A percentile compares a stretch with the other conserved stretches of the same genome.
Evolutionary conservation across 495 filamentous ascomycete species (phyloP).

Genomic region (Penicillium paradoxum): DNA sequence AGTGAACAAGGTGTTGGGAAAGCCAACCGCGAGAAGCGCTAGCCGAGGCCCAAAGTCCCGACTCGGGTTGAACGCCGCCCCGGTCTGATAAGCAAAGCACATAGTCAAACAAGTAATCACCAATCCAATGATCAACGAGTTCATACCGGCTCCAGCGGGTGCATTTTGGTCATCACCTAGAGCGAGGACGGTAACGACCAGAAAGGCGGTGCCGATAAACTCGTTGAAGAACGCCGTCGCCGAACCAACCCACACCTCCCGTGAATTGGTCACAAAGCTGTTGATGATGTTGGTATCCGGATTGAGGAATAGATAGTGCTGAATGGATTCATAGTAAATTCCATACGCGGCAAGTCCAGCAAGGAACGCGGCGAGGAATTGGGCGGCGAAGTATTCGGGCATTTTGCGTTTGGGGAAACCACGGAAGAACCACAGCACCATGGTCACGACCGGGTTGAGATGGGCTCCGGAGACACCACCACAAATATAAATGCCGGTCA

Average conservation of each 20-base stretch:
- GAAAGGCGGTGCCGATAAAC: conserved; percentile 42
- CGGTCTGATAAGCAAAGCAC: conserved; percentile 44
- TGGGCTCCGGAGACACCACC: conserved; percentile 54
- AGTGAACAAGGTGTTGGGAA: conserved; percentile 34
- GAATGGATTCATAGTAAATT: conserved; percentile 47
- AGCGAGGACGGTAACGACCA: conserved; percentile 45
- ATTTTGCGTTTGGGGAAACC: conserved; percentile 46
- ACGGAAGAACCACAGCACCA: conserved; percentile 47
- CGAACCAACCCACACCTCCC: conserved; percentile 37
- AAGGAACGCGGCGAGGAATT: conserved; percentile 43
- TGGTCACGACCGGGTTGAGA: conserved; percentile 48
- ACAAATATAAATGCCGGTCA: conserved; percentile 54
- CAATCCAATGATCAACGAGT: conserved; percentile 43
- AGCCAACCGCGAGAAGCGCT: conserved; percentile 40
- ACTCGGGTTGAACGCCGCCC: conserved; percentile 47
- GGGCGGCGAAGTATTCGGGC: conserved; percentile 45
- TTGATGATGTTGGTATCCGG: conserved; percentile 36
- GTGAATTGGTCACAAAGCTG: conserved; percentile 37
- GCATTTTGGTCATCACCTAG: conserved; percentile 53
- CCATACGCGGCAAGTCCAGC: conserved; percentile 44
- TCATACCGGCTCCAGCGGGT: conserved; percentile 52
- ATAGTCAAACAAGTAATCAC: conserved; percentile 40
- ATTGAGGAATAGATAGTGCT: conserved; percentile 28
- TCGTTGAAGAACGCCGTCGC: conserved; percentile 49
- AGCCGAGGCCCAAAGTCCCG: conserved; percentile 49